These are phyloP conservation scores for Lycium barbarum DNA, from an alignment of 257 asterid species.

Conservation along the genomic window DNA sequence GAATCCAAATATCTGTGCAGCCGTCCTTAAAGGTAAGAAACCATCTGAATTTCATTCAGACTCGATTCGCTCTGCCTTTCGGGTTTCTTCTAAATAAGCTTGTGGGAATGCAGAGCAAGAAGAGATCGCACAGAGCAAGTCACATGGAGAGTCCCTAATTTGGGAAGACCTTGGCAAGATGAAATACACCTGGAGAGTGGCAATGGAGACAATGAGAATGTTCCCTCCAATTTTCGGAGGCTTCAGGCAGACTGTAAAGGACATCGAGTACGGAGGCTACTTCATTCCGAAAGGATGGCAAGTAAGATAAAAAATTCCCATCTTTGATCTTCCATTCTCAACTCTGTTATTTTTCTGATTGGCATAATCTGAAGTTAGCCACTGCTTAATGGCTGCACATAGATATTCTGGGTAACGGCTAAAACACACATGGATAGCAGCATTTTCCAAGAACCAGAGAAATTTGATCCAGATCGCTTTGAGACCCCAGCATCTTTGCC, in stretches of 20 bases:
- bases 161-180: conserved; percentile 80
- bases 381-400: conserved; percentile 9
- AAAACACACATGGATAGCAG: conserved; percentile 71
- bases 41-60: conserved; percentile 4
- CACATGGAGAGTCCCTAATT: conserved; percentile 48
- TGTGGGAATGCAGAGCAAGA: conserved; percentile 59
- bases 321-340: neutral
- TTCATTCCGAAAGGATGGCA: conserved; percentile 83
- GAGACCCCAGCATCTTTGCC: conserved; percentile 56
- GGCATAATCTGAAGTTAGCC: neutral
- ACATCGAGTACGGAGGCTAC: conserved; percentile 65
- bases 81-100: neutral
- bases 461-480: conserved; percentile 62
- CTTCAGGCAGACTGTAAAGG: conserved; percentile 61
- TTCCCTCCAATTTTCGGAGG: conserved; percentile 74
- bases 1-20: conserved; percentile 48
- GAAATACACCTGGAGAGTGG: conserved; percentile 82
- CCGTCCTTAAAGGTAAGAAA: conserved; percentile 62
- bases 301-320: conserved; percentile 45
- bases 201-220: conserved; percentile 66
- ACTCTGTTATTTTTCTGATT: neutral
- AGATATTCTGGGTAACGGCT: conserved; percentile 67
- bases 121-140: conserved; percentile 51
- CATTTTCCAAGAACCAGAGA: conserved; percentile 63
- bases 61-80: neutral